These are phyloP conservation scores for Craterostigma plantagineum DNA, from an alignment of 257 asterid genomes.

Conservation along the genomic window DNA sequence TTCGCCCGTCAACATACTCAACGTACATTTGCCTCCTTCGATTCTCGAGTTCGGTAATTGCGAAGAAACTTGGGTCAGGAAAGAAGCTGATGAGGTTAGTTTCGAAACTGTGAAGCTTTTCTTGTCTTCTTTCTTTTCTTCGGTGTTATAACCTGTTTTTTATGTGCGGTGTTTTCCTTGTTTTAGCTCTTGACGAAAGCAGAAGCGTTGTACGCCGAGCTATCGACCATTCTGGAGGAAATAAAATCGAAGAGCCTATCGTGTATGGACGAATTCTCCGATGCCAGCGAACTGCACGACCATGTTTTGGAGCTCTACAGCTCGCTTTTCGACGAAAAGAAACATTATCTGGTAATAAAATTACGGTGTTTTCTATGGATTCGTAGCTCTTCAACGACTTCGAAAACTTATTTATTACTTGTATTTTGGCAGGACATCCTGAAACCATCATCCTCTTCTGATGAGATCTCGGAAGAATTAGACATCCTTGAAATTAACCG, in stretches of 20 bases:
- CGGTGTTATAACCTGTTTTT: not conserved
- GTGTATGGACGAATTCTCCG: conserved; percentile 29
- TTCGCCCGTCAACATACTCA: conserved; percentile 65
- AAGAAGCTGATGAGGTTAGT: conserved; percentile 62
- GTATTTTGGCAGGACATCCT: conserved; percentile 37
- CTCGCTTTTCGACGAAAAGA: conserved; percentile 37
- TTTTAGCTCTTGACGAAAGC: conserved; percentile 57
- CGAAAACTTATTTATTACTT: too few relatives aligned
- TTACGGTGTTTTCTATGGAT: too few relatives aligned
- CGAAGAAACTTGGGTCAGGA: conserved; percentile 49
- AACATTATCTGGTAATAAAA: conserved; percentile 27
- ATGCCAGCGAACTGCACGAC: conserved; percentile 30
- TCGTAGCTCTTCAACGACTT: too few relatives aligned
- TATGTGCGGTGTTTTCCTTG: conserved; percentile 9
- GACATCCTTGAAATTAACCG: conserved; percentile 76
- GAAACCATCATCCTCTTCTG: conserved; percentile 9
- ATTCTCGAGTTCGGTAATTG: conserved; percentile 53
- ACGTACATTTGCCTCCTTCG: conserved; percentile 72
- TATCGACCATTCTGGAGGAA: conserved; percentile 37
- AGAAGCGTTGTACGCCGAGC: conserved; percentile 43
- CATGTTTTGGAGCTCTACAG: conserved; percentile 35
- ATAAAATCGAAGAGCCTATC: conserved; percentile 30
- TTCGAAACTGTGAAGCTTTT: conserved; percentile 2
- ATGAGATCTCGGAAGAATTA: conserved; percentile 12
- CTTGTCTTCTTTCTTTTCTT: conserved; percentile 1